Percentiles rank a stretch among this genome's conserved stretches.
phyloP scores from a whole-genome alignment of 495 filamentous ascomycete genomes.

The Aspergillus bridgeri region DNA sequence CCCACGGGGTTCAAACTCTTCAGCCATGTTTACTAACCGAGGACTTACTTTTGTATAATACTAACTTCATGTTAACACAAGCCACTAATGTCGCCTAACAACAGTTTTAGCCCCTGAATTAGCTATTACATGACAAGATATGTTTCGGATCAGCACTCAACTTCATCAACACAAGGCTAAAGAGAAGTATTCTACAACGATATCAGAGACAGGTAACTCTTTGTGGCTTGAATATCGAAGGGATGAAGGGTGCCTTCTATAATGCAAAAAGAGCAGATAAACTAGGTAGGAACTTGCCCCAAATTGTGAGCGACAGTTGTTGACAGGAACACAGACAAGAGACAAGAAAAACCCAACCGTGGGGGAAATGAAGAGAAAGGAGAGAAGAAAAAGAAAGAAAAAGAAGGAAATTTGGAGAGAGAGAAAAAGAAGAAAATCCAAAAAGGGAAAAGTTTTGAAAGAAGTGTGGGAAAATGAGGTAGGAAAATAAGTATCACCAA shows the following conservation, averaged over 20 bases:
- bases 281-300: conserved; percentile 1
- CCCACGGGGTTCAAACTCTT: too few relatives aligned
- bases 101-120: background rate
- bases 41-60: too few relatives aligned
- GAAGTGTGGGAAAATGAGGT: background rate
- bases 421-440: background rate
- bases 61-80: too few relatives aligned
- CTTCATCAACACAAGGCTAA: background rate
- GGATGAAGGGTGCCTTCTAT: conserved; percentile 14
- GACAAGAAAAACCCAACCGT: conserved; percentile 6
- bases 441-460: background rate
- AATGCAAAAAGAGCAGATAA: conserved; percentile 15
- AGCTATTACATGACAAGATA: conserved; percentile 1
- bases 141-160: conserved; percentile 2
- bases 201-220: conserved; percentile 1
- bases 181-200: conserved; percentile 7
- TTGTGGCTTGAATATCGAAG: background rate
- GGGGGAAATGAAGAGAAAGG: too few relatives aligned
- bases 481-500: conserved; percentile 6
- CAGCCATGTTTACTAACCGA: too few relatives aligned
- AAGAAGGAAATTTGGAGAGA: too few relatives aligned
- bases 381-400: background rate
- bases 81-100: background rate
- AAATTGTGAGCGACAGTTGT: background rate
- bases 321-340: conserved; percentile 9